phyloP scores from a whole-genome alignment of 1,284 basidiomycete genomes.

The Pisolithus thermaeus region DNA sequence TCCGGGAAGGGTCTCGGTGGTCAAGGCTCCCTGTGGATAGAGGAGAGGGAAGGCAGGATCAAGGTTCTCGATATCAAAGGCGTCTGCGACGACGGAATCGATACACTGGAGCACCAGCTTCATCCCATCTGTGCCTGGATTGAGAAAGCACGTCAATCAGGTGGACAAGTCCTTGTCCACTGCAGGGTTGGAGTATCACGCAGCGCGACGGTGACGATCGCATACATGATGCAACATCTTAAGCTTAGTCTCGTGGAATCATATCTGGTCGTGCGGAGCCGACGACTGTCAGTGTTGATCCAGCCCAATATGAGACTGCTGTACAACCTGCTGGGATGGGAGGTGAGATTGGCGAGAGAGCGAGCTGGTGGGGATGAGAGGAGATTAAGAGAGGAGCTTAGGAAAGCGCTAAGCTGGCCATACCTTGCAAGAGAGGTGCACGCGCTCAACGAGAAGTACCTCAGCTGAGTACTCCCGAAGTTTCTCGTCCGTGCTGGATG shows the following conservation, averaged over 20 bases:
- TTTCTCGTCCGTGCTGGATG: neutral
- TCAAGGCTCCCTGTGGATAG: conserved; percentile 79
- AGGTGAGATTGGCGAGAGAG: conserved; percentile 73
- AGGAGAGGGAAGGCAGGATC: conserved; percentile 82
- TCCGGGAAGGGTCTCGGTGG: conserved; percentile 42
- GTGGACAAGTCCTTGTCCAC: conserved; percentile 91
- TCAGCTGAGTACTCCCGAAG: conserved; percentile 33
- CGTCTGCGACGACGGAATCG: conserved; percentile 93
- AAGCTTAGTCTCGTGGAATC: conserved; percentile 84
- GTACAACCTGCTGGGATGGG: conserved; percentile 93
- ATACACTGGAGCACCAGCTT: conserved; percentile 86
- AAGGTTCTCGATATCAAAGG: conserved; percentile 86
- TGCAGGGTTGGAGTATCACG: conserved; percentile 94
- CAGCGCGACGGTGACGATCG: conserved; percentile 92
- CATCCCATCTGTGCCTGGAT: conserved; percentile 91
- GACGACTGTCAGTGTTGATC: conserved; percentile 80
- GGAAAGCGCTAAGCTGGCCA: conserved; percentile 69
- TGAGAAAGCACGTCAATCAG: conserved; percentile 73
- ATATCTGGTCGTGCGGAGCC: conserved; percentile 84
- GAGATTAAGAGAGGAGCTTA: conserved; percentile 49
- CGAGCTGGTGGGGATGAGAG: conserved; percentile 49
- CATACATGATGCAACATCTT: conserved; percentile 96
- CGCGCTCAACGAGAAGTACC: conserved; percentile 74
- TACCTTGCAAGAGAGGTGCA: conserved; percentile 76
- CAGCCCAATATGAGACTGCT: conserved; percentile 92